Conservation (phyloP, 2,329 filamentous ascomycete species). For the Sphaerostilbella broomeana region DNA sequence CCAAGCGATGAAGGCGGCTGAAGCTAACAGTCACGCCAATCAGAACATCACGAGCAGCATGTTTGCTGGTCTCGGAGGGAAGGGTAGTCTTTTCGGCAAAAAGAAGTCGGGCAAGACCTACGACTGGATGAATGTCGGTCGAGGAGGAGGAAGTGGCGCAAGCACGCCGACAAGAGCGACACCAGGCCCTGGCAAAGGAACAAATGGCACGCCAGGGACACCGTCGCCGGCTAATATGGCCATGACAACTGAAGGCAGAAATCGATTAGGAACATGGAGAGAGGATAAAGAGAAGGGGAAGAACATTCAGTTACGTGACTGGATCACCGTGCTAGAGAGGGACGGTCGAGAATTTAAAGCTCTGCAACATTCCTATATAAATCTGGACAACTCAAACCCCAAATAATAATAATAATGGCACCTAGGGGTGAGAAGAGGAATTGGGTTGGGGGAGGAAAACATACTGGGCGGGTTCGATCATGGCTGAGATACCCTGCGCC, state of each 20-base stretch:
- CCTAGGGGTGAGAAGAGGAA: constrained; percentile 16
- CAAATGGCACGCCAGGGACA: constrained; percentile 26
- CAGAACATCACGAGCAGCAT: constrained; percentile 79
- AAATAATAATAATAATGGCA: constrained; percentile 24
- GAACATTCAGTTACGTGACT: constrained; percentile 78
- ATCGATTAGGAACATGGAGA: constrained; percentile 65
- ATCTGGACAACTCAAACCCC: constrained; percentile 44
- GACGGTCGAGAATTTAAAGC: constrained; percentile 63
- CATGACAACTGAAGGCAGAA: constrained; percentile 52
- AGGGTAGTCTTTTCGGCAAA: constrained; percentile 49
- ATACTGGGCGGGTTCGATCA: constrained; percentile 6
- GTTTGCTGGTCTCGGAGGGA: constrained; percentile 59
- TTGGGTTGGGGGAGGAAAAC: no score
- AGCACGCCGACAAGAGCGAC: constrained; percentile 42
- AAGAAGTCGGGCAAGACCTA: constrained; percentile 63
- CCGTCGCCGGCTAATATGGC: constrained; percentile 28
- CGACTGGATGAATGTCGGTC: constrained; percentile 61
- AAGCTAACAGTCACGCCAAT: constrained; percentile 70
- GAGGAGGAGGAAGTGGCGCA: constrained; percentile 45
- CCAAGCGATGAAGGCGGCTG: constrained; percentile 67
- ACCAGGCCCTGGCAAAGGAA: constrained; percentile 27
- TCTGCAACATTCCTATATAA: constrained; percentile 51
- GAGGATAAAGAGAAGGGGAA: constrained; percentile 72
- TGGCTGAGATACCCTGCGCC: constrained; percentile 26
- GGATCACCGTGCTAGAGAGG: constrained; percentile 70